Evolutionary conservation across 2,329 filamentous ascomycete genomes (phyloP).

Genomic region (Aspergillus udagawae): DNA sequence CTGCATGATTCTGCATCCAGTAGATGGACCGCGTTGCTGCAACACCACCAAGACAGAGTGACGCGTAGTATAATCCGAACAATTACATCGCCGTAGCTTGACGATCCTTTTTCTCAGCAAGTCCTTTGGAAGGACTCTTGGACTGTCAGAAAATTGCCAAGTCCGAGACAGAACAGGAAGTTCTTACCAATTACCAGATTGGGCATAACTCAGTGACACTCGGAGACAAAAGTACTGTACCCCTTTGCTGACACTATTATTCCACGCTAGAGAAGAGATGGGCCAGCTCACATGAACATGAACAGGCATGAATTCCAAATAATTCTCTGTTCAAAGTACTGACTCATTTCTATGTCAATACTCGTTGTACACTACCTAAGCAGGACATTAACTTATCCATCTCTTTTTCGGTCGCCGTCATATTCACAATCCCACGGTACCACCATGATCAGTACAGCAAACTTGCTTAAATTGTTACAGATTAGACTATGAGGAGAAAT

Average conservation of each 20-base stretch:
- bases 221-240: background rate
- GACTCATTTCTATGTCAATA: background rate
- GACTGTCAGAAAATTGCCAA: background rate
- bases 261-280: background rate
- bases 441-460: too few species aligned
- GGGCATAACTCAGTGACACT: background rate
- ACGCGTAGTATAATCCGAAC: too few species aligned
- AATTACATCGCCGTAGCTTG: too few species aligned
- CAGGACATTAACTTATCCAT: too few species aligned
- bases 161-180: background rate
- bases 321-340: background rate
- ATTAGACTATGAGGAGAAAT: background rate
- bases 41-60: background rate
- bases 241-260: background rate
- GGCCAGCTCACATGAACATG: background rate
- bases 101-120: too few species aligned
- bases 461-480: too few species aligned
- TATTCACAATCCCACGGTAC: too few species aligned
- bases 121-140: too few species aligned
- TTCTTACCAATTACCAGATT: background rate
- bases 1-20: background rate
- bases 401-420: too few species aligned
- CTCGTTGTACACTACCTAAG: too few species aligned
- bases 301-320: background rate
- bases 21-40: background rate